phyloP scores from a whole-genome alignment of 2,329 filamentous ascomycete species.

The Ilyonectria mors-panacis region DNA sequence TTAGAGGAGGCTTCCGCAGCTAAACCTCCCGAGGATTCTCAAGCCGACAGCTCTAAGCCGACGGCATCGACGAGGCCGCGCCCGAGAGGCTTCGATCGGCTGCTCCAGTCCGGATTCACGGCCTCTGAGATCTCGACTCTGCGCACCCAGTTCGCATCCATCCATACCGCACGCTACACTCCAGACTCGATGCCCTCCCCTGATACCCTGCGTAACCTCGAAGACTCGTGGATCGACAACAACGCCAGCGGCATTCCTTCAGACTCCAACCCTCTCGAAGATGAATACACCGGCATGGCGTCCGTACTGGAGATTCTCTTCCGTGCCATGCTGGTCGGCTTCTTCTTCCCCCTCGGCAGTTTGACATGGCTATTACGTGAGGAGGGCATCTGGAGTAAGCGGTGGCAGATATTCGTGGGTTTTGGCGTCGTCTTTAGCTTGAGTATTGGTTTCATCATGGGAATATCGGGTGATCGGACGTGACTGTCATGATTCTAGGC shows the following conservation, averaged over 20 bases:
- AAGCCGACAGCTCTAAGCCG: constrained; percentile 61
- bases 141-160: constrained; percentile 88
- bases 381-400: constrained; percentile 87
- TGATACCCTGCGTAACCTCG: constrained; percentile 80
- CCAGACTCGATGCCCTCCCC: constrained; percentile 91
- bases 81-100: constrained; percentile 86
- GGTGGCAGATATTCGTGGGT: constrained; percentile 88
- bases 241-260: constrained; percentile 62
- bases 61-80: constrained; percentile 51
- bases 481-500: constrained; percentile 8
- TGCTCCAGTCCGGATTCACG: constrained; percentile 86
- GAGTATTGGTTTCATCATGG: constrained; percentile 78
- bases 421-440: constrained; percentile 87
- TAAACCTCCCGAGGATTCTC: constrained; percentile 57
- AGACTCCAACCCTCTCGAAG: constrained; percentile 56
- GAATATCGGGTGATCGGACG: constrained; percentile 55
- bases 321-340: constrained; percentile 90
- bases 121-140: constrained; percentile 86
- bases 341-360: constrained; percentile 93
- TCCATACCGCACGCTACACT: constrained; percentile 86
- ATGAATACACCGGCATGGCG: constrained; percentile 66
- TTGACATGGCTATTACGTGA: constrained; percentile 88
- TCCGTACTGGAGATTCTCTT: constrained; percentile 85
- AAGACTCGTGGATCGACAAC: constrained; percentile 92
- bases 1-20: constrained; percentile 71